Evolutionary conservation across 768 basidiomycete species (phyloP), one percentile per base, ranked within the genome.

Genomic region (Leccinum variicolor): DNA sequence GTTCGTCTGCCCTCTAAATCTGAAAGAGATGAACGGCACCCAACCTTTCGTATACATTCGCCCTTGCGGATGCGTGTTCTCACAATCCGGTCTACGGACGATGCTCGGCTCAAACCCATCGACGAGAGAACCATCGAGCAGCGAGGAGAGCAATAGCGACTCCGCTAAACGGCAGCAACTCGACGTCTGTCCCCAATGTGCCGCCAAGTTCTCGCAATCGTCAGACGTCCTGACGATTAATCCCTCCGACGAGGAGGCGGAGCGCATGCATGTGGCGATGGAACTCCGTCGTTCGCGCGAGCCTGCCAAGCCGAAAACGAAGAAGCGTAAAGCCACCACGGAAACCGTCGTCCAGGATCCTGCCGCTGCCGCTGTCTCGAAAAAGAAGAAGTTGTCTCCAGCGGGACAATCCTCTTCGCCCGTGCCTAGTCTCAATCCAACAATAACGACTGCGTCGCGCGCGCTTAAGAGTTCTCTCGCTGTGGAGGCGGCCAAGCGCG

Each of bases 21-120:
- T 92, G 61, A 92, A 93, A 71, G 96, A 97, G 75, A 98, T 98
- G 94, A 94, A 92, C 64, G 97, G 97, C 14, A 69, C 73, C 3
- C 82, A 89, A 53, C 92, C 94, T 0, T 98, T 98, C 70, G 86
- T 94, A 53, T 96, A 94, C 68, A 73, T 98, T 63, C 78, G 81
- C 14, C 75, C 86, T 0, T 98, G 96, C 65, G 94, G 94, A 15
- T 95, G 93, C 70, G 92, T 94, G 31, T 92, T 98, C 75, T 89
- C 92, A 4, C 89, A 90, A 58, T 87, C 87, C 0, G 92, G 89
- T 3, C 78, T 98, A 43, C 86, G 85, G 56, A 86, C 87, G 3
- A 79, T 66, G 73, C 33, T 73, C 69, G 29, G 66, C 55, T 60
- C 72, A 49, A 65, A 71, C 1, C 64, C 74, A 15, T 33, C 65